A percentile compares a stretch with the other conserved stretches of the same genome.
Evolutionary conservation across 1,284 basidiomycete species (phyloP).

Genomic region (Cryptococcus maquisensis): DNA sequence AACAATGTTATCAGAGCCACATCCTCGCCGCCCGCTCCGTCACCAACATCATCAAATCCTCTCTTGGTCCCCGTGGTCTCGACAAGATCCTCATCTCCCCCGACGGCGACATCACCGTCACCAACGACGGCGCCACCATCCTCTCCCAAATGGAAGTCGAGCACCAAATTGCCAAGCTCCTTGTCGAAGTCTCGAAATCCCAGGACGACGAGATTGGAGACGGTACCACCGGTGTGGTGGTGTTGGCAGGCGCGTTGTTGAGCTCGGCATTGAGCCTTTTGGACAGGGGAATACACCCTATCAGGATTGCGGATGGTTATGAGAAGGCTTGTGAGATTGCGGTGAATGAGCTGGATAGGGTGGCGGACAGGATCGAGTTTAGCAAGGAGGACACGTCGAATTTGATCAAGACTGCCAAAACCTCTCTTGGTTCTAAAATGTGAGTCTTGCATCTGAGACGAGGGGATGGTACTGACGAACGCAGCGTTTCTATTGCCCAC

Average conservation of each 20-base stretch:
- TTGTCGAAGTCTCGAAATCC: constrained; percentile 93
- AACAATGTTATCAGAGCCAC: constrained; percentile 61
- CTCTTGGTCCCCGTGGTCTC: constrained; percentile 88
- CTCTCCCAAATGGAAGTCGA: constrained; percentile 96
- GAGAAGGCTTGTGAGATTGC: constrained; percentile 89
- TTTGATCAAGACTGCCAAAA: constrained; percentile 90
- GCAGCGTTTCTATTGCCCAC: constrained; percentile 92
- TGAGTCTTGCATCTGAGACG: constrained; percentile 47
- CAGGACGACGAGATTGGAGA: constrained; percentile 99
- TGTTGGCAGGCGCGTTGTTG: constrained; percentile 91
- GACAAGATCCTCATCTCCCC: constrained; percentile 99
- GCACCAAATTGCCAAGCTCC: constrained; percentile 95
- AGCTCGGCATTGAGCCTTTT: constrained; percentile 63
- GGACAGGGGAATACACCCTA: constrained; percentile 95
- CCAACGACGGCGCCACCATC: constrained; percentile 97
- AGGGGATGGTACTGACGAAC: neutral
- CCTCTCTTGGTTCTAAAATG: constrained; percentile 97
- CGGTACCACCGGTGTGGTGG: constrained; percentile 99
- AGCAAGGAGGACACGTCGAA: constrained; percentile 76
- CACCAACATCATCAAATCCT: constrained; percentile 91
- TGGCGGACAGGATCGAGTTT: constrained; percentile 82
- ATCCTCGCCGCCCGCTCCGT: constrained; percentile 85
- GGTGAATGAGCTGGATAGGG: constrained; percentile 81
- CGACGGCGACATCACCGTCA: constrained; percentile 98
- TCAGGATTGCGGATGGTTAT: constrained; percentile 97